A percentile compares a stretch with the other conserved stretches of the same genome.
phyloP scores from a whole-genome alignment of 2,329 filamentous ascomycete species.

The Aspergillus nomiae region DNA sequence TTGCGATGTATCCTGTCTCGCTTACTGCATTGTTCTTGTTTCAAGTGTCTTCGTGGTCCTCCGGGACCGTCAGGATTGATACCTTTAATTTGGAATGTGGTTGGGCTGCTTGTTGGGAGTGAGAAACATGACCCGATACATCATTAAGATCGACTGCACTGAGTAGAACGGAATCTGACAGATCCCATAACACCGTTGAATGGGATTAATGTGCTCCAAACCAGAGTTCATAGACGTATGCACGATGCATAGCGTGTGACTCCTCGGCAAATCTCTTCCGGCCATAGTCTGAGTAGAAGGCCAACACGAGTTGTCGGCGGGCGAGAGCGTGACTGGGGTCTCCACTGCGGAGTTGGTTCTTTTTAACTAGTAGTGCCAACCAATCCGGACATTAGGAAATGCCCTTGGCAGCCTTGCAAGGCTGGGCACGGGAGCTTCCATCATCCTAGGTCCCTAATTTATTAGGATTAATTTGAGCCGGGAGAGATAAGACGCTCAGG shows the following conservation, averaged over 20 bases:
- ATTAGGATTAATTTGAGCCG: too few species aligned
- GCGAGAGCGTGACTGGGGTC: background rate
- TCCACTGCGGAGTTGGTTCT: background rate
- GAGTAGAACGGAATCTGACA: background rate
- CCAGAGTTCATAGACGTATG: background rate
- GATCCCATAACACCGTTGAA: background rate
- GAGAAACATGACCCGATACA: background rate
- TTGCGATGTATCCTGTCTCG: background rate
- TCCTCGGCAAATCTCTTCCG: conserved; percentile 3
- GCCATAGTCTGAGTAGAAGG: background rate
- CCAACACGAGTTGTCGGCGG: background rate
- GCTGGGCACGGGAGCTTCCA: conserved; percentile 16
- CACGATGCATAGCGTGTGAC: background rate
- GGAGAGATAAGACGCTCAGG: too few species aligned
- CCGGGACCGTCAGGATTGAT: background rate
- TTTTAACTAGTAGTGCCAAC: background rate
- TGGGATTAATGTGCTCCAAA: background rate
- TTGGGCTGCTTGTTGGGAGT: background rate
- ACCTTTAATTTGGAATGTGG: conserved; percentile 2
- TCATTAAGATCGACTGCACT: background rate
- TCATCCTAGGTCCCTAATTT: too few species aligned
- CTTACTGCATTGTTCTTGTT: background rate
- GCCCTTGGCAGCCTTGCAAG: conserved; percentile 25
- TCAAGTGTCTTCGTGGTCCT: background rate
- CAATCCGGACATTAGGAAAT: background rate